Base-by-base conservation (phyloP, 495 filamentous ascomycete genomes). In the Talaromyces thailandensis region DNA sequence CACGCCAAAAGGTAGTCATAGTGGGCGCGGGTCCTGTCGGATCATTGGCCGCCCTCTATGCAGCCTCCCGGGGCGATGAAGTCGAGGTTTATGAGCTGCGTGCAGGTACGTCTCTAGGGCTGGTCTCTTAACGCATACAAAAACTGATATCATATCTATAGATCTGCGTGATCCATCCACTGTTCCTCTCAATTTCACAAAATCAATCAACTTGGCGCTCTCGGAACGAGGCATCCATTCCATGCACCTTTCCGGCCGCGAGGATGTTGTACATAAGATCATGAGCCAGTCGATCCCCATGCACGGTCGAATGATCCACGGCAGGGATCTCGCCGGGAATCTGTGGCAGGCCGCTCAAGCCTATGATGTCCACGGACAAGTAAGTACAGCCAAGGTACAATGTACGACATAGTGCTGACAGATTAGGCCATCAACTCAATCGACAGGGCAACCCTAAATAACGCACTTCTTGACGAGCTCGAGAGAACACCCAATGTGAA, bases 271-370 rank as follows among this genome's bases (percentile, higher is more conserved):
- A 56, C 81, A 92, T 1, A 81, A 87, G 67, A 82, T 98, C 24
- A 78, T 93, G 50, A 73, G 72, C 16, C 83, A 88, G 53, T 90
- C 93, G 0, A 91, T 96, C 60, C 95, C 95, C 6, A 96, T 99
- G 91, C 76, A 87, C 63, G 93, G 93, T 9, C 91, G 94, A n/a
- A 98, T 98, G 94, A 94, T 99, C 58, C 94, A 99, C 69, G 87
- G 90, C 24, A 79, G 80, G 64, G 78, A 78, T n/a, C 69, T 79
- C 28, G 72, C 81, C 31, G 89, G 88, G 24, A 71, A 85, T 18
- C 73, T 94, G 9, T 90, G 85, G 69, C 86, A 94, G 65, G 85
- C 89, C 62, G 74, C 89, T 21, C 94, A 99, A 72, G 81, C 84
- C 26, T 99, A 99, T 73, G 94, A 97, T 73, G 83, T 89, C 4